Conservation (phyloP, 305 asterid genomes). For the Rubia tinctorum region DNA sequence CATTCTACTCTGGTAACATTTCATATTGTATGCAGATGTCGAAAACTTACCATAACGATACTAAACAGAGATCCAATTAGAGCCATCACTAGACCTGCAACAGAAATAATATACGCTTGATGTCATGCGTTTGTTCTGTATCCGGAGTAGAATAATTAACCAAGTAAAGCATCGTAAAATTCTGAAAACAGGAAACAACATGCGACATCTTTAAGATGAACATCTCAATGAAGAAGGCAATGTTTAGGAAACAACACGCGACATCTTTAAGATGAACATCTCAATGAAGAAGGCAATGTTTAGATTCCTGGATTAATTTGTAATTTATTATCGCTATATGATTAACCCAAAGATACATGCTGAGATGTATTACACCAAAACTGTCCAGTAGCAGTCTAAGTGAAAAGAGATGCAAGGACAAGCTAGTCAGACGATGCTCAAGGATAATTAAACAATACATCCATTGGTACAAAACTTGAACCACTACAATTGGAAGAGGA, state of each 20-base stretch:
- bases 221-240: not conserved
- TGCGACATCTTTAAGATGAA: not conserved
- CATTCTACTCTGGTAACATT: not conserved
- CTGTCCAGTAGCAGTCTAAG: too few species aligned
- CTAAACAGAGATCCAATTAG: constrained; percentile 72
- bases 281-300: not conserved
- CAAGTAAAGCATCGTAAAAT: not conserved
- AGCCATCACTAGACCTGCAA: constrained; percentile 73
- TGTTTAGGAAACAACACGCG: not conserved
- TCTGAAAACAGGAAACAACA: not conserved
- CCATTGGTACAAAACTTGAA: not conserved
- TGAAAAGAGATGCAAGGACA: too few species aligned
- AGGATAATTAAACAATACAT: not conserved
- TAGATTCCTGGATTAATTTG: too few species aligned
- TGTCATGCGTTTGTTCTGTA: not conserved
- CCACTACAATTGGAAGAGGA: not conserved
- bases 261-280: not conserved
- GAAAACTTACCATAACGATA: constrained; percentile 53
- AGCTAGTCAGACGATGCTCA: not conserved
- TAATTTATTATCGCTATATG: not conserved
- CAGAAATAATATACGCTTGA: constrained; percentile 1
- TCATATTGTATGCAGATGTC: not conserved
- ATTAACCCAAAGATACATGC: not conserved
- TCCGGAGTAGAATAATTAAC: not conserved
- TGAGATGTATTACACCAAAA: too few species aligned